phyloP scores from a whole-genome alignment of 2,329 filamentous ascomycete genomes.

The Cladosporium sphaerospermum region DNA sequence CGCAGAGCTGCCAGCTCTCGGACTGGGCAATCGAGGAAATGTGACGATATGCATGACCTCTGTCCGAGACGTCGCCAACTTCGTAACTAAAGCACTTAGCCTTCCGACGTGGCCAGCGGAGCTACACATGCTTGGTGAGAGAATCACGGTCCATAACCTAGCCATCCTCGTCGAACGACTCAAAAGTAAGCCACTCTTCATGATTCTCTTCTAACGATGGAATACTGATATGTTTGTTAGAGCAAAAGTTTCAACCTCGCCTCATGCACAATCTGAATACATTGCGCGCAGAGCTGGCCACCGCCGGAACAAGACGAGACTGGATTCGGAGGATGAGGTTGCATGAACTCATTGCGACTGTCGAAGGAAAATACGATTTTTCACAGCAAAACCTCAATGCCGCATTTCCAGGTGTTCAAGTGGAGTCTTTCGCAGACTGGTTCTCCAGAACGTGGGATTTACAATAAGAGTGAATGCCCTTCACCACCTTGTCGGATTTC shows the following conservation, averaged over 20 bases:
- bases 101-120: conserved; percentile 61
- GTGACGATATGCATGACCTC: conserved; percentile 63
- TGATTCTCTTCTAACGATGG: not conserved
- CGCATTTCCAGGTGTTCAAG: conserved; percentile 32
- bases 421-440: conserved; percentile 35
- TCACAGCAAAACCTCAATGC: conserved; percentile 54
- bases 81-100: conserved; percentile 63
- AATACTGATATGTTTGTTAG: conserved; percentile 8
- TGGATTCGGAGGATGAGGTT: conserved; percentile 37
- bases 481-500: too few species aligned
- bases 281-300: conserved; percentile 43
- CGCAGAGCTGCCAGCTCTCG: conserved; percentile 56
- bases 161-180: conserved; percentile 50
- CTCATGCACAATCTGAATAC: conserved; percentile 45
- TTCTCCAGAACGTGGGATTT: conserved; percentile 26
- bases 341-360: conserved; percentile 60
- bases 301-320: conserved; percentile 32
- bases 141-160: conserved; percentile 55
- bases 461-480: not conserved
- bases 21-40: conserved; percentile 40
- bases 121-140: conserved; percentile 63
- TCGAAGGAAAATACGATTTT: conserved; percentile 63
- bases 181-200: conserved; percentile 28
- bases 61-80: conserved; percentile 63
- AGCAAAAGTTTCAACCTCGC: conserved; percentile 14